phyloP scores from a whole-genome alignment of 164 flowering plant species.

The Vitis rupestris region DNA sequence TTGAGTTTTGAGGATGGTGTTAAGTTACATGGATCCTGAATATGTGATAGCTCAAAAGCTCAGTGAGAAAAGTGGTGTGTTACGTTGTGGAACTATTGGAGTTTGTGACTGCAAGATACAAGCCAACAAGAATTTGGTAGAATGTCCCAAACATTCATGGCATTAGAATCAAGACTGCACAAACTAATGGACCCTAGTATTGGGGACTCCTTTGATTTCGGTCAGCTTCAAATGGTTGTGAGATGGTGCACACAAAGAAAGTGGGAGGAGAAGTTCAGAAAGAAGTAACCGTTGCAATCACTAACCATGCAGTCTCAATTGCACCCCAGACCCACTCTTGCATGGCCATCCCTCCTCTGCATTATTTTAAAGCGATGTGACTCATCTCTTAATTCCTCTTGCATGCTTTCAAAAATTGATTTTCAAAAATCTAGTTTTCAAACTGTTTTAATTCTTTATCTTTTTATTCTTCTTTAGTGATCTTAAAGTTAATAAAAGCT shows the following conservation, averaged over 20 bases:
- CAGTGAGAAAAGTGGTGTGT: slow-evolving; percentile 94
- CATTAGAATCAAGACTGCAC: slow-evolving; percentile 50
- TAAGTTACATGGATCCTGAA: slow-evolving; percentile 89
- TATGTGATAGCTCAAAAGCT: slow-evolving; percentile 84
- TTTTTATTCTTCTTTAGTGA: no score
- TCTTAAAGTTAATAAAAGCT: no score
- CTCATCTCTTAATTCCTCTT: no score
- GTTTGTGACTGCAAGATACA: slow-evolving; percentile 72
- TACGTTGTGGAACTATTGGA: slow-evolving; percentile 89
- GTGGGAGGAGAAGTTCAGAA: no score
- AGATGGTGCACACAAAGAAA: slow-evolving; percentile 94
- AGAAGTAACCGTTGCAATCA: no score
- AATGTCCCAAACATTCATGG: slow-evolving; percentile 65
- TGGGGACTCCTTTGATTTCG: slow-evolving; percentile 57
- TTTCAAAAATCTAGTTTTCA: no score
- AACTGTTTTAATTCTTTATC: no score
- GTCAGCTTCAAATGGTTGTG: slow-evolving; percentile 71
- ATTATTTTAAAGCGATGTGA: no score
- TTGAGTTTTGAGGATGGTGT: slow-evolving; percentile 94
- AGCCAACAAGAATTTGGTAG: slow-evolving; percentile 79
- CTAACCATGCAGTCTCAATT: no score
- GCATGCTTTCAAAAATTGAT: no score
- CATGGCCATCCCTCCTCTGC: no score
- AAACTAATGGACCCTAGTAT: slow-evolving; percentile 74
- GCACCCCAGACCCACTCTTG: no score